Percentiles rank a stretch among this genome's conserved stretches.
Conservation (phyloP, 441 rosid genomes). For the Viola pubescens region DNA sequence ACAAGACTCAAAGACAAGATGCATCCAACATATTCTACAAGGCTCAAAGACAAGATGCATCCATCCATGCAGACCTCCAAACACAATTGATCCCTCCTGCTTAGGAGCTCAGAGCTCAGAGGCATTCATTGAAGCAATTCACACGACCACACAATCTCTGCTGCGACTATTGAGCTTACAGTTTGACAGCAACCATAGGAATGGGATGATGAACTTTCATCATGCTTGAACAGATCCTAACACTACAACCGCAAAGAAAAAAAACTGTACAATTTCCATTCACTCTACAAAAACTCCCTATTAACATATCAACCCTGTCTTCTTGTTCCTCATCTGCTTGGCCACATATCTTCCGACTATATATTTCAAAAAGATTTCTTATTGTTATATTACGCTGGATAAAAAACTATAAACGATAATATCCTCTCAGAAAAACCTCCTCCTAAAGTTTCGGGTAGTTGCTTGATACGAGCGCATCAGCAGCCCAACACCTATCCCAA, state of each 20-base stretch:
- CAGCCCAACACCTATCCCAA: conserved; percentile 90
- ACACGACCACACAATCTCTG: not conserved
- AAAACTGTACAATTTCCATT: conserved; percentile 21
- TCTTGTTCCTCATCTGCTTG: conserved; percentile 9
- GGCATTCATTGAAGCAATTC: not conserved
- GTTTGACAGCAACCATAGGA: conserved; percentile 9
- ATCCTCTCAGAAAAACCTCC: conserved; percentile 54
- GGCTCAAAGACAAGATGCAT: conserved; percentile 6
- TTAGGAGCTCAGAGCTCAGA: too few species aligned
- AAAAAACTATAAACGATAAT: too few species aligned
- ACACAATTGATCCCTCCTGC: too few species aligned
- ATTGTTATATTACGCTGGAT: not conserved
- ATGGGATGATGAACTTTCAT: conserved; percentile 7
- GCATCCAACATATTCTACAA: conserved; percentile 12
- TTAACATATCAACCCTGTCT: conserved; percentile 11
- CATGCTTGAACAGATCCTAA: conserved; percentile 6
- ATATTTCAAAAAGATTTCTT: conserved; percentile 19
- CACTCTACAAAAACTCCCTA: conserved; percentile 17
- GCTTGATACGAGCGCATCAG: conserved; percentile 93
- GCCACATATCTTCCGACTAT: conserved; percentile 9
- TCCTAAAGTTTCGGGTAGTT: conserved; percentile 77
- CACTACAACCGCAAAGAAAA: conserved; percentile 10
- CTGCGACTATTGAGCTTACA: not conserved
- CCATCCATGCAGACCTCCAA: conserved; percentile 2
- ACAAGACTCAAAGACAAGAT: conserved; percentile 11